Evolutionary conservation across 768 basidiomycete species (phyloP).

Genomic region (Pisolithus sp.): DNA sequence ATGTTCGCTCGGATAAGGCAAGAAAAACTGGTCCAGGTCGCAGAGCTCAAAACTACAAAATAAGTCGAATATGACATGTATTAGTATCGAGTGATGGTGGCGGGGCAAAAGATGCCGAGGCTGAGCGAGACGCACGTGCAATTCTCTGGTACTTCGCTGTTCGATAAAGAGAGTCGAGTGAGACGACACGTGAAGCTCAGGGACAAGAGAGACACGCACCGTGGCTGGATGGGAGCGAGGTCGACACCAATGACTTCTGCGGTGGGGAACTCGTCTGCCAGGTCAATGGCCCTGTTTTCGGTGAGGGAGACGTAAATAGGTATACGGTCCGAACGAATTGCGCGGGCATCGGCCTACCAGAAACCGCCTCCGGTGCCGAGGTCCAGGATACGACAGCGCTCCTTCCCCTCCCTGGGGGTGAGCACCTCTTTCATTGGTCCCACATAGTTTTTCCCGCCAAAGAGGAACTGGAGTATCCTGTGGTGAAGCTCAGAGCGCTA

Average conservation of each 20-base stretch:
- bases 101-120: too few species aligned
- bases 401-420: conserved; percentile 27
- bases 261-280: conserved; percentile 65
- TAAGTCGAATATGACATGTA: too few species aligned
- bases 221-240: conserved; percentile 67
- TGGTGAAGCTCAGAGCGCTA: conserved; percentile 63
- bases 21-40: conserved; percentile 51
- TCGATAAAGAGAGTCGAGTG: conserved; percentile 8
- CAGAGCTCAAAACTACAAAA: conserved; percentile 59
- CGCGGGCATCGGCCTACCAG: conserved; percentile 37
- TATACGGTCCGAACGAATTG: conserved; percentile 1
- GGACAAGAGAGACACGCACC: conserved; percentile 33
- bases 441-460: conserved; percentile 56
- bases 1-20: conserved; percentile 57
- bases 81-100: too few species aligned
- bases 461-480: conserved; percentile 60
- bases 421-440: conserved; percentile 58
- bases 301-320: neutral
- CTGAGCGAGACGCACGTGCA: conserved; percentile 52
- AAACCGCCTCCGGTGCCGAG: conserved; percentile 61
- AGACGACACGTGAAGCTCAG: neutral
- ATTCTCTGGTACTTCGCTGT: conserved; percentile 58
- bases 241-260: conserved; percentile 66
- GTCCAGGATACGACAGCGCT: conserved; percentile 47
- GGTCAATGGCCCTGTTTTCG: conserved; percentile 55